phyloP scores from a whole-genome alignment of 2,329 filamentous ascomycete species.

The Saccharata proteae region DNA sequence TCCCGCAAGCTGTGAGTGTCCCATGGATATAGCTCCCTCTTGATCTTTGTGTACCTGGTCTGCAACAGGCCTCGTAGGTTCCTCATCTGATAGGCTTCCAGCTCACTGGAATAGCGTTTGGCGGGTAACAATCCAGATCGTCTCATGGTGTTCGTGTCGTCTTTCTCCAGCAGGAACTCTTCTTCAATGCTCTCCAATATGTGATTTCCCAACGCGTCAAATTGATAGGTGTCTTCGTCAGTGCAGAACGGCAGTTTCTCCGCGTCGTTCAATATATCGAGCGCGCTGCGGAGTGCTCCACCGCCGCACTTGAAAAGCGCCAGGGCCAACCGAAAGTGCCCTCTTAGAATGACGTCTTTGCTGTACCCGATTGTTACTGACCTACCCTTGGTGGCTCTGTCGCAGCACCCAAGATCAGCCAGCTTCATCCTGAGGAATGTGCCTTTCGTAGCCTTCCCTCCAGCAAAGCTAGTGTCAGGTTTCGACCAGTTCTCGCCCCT shows the following conservation, averaged over 20 bases:
- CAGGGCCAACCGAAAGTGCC: conserved; percentile 12
- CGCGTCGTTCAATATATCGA: conserved; percentile 10
- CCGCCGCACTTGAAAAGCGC: conserved; percentile 15
- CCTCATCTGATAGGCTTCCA: too few species aligned
- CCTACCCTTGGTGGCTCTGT: conserved; percentile 1
- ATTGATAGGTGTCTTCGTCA: conserved; percentile 5
- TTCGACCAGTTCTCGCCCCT: too few species aligned
- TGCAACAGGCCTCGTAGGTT: conserved; percentile 8
- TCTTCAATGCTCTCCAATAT: conserved; percentile 9
- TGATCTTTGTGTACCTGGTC: conserved; percentile 10
- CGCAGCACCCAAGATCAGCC: too few species aligned
- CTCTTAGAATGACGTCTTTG: conserved; percentile 10
- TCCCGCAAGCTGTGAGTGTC: too few species aligned
- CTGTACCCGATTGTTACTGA: not conserved
- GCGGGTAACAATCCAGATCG: too few species aligned
- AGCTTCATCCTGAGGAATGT: too few species aligned
- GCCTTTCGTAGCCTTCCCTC: too few species aligned
- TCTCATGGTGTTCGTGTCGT: not conserved
- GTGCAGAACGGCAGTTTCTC: not conserved
- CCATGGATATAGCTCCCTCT: conserved; percentile 13
- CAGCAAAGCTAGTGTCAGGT: too few species aligned
- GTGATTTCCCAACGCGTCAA: conserved; percentile 9
- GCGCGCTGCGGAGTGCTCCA: conserved; percentile 12
- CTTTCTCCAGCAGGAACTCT: conserved; percentile 5
- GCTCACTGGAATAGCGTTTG: too few species aligned